A percentile compares a stretch with the other conserved stretches of the same genome.
Conservation (phyloP, 2,329 filamentous ascomycete species). For the Mycocentrospora acerina region DNA sequence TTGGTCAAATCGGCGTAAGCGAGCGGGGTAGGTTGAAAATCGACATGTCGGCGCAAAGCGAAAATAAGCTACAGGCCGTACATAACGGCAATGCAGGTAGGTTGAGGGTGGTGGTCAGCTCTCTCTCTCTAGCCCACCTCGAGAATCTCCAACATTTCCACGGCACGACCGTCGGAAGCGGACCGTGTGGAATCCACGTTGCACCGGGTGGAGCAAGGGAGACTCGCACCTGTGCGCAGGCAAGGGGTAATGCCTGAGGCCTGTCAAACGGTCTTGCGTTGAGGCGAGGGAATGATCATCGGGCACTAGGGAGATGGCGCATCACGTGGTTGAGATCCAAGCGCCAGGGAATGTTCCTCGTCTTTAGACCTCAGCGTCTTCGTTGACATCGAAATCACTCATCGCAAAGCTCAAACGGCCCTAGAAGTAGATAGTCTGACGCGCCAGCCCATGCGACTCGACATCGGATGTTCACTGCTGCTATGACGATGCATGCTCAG, state of each 20-base stretch:
- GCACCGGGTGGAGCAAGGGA: constrained; percentile 22
- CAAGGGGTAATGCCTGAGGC: constrained; percentile 24
- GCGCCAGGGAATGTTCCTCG: constrained; percentile 12
- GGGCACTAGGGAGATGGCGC: constrained; percentile 7
- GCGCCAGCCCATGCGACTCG: constrained; percentile 5
- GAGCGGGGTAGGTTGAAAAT: too few relatives aligned
- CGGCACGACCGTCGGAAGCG: constrained; percentile 5
- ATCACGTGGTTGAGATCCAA: constrained; percentile 12
- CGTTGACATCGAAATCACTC: constrained; percentile 21
- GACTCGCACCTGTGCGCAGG: constrained; percentile 10
- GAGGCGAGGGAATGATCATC: constrained; percentile 13
- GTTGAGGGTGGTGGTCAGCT: background rate
- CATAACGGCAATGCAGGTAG: constrained; percentile 5
- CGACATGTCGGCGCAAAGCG: too few relatives aligned
- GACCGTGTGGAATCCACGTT: constrained; percentile 8
- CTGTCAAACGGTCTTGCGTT: constrained; percentile 12
- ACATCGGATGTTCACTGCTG: constrained; percentile 17
- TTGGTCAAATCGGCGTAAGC: too few relatives aligned
- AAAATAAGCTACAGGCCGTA: too few relatives aligned
- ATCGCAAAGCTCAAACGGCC: constrained; percentile 14
- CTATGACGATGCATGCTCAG: constrained; percentile 32
- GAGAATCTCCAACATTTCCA: constrained; percentile 8
- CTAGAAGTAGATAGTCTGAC: constrained; percentile 8
- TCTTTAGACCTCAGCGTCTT: constrained; percentile 23
- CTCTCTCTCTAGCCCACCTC: background rate